phyloP scores from a whole-genome alignment of 352 stramenopile species.

The Nothophytophthora sp. region DNA sequence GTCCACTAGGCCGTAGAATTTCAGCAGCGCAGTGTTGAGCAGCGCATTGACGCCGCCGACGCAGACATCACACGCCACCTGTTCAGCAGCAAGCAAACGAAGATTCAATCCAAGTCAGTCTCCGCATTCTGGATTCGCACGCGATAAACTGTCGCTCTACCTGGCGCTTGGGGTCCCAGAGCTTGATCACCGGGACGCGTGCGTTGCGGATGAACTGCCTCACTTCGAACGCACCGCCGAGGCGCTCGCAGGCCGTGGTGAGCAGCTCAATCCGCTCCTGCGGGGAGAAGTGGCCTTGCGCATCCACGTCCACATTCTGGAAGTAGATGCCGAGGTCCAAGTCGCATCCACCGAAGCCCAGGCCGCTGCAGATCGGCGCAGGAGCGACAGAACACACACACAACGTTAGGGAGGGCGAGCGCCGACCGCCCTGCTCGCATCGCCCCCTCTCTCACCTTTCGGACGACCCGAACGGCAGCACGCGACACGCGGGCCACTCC shows the following conservation, averaged over 20 bases:
- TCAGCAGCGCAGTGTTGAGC: constrained; percentile 82
- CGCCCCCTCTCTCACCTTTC: constrained; percentile 49
- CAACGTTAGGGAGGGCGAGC: constrained; percentile 1
- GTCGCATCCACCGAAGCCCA: constrained; percentile 79
- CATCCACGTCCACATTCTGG: constrained; percentile 59
- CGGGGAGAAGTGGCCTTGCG: constrained; percentile 54
- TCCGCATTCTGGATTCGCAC: not conserved
- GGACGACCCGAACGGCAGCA: constrained; percentile 78
- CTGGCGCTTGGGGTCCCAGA: constrained; percentile 67
- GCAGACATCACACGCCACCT: constrained; percentile 75
- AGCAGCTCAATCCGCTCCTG: constrained; percentile 67
- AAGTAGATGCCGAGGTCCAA: constrained; percentile 86
- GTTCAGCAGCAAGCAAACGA: not conserved
- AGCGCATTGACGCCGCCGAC: constrained; percentile 70
- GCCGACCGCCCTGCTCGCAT: not conserved
- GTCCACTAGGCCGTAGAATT: constrained; percentile 67
- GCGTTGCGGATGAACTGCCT: constrained; percentile 72
- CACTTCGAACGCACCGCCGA: constrained; percentile 53
- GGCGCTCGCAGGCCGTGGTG: constrained; percentile 38
- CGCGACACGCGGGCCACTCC: constrained; percentile 62
- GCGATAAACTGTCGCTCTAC: constrained; percentile 25
- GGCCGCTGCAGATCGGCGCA: constrained; percentile 58
- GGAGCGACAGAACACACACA: not conserved
- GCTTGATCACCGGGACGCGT: constrained; percentile 75
- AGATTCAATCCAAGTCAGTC: not conserved